Evolutionary conservation across 2,329 filamentous ascomycete species (phyloP), one percentile per base, ranked within the genome.

Genomic region (Fusarium chaquense): DNA sequence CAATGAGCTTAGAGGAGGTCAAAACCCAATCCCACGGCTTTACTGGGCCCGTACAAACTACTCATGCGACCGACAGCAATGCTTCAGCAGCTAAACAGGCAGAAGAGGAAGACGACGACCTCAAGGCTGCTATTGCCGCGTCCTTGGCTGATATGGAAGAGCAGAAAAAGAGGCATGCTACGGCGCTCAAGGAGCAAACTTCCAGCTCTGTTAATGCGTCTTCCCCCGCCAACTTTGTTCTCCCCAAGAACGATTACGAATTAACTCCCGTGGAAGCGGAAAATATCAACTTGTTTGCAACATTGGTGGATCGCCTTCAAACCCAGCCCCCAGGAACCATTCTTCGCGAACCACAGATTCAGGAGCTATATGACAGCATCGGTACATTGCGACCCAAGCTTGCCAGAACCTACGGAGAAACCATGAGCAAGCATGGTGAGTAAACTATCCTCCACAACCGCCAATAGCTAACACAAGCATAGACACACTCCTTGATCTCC

Each of bases 381-480:
- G 94, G 95, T n/a, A 87, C 93, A 18, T 83, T 99, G 67, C 88
- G 96, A 51, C 96, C 96, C 2, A 99, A 99, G 79, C 85, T 99
- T 58, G 96, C 96, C 6, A 89, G 96, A 60, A 98, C 95, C 1
- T 98, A 98, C 77, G 96, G 96, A 58, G 96, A 99, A 82, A 98
- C 96, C 0, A 98, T 99, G 96, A 98, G 96, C 87, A 99, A 99
- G 81, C 96, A 98, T 79, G 94, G 93, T 93, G 83, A 78, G 89
- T 56, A 41, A 36, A 18, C 6, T 4, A 10, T 38, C 16, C 33
- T 46, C 22, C 50, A 18, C 26, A 11, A 7, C 26, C 24, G 15
- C 32, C 15, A 18, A 41, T 24, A 30, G 33, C 66, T 77, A 62
- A 78, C 65, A 16, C 18, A 45, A 15, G 22, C 43, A 18, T 66